Base-by-base conservation (phyloP, 805 yeast genomes). In the Nakazawaea anatomiae region DNA sequence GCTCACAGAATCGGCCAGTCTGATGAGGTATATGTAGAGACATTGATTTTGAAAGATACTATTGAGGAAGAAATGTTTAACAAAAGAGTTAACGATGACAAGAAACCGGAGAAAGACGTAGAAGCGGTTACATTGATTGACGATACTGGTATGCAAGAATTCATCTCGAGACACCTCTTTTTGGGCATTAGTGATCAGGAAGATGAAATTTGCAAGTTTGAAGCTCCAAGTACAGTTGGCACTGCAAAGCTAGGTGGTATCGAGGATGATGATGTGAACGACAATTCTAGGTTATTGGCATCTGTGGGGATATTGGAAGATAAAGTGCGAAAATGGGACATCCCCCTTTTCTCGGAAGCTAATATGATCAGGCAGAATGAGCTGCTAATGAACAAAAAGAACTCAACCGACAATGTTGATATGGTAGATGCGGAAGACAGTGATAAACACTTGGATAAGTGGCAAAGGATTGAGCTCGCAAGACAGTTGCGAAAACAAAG, bases 1-100 rank as follows among this genome's bases (percentile, higher is more conserved):
- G 85, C 89, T 0, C 91, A 85, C 64, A 74, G 90, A 64, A 85
- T 85, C 61, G 90, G 91, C 0, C 90, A 85, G 56, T 68, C 71
- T 0, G 66, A 72, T n/a, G 79, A 79, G 25, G 89, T 85, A 0
- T 66, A 63, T 60, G 90, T 85, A n/a, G 89, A 85, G 58, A 85
- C 89, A 0, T 64, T 85, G 51, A 77, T 85, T 3, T 61, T 85
- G 57, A 68, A 74, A 47, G 82, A 77, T 4, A 85, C 89, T 0
- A 69, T 85, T 44, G 90, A 85, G 56, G 86, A 84, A 61, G 85
- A 82, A 56, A 82, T 85, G 72, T 83, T 81, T 62, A 74, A 67
- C 41, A 63, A 63, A 48, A 48, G 69, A 51, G n/a, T 50, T 44
- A 12, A 45, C 25, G 50, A 32, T 25, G 61, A 52, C n/a, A 53